These are phyloP conservation scores for Mortierella sp. DNA, from an alignment of 371 early-diverging fungal species.

Conservation along the genomic window DNA sequence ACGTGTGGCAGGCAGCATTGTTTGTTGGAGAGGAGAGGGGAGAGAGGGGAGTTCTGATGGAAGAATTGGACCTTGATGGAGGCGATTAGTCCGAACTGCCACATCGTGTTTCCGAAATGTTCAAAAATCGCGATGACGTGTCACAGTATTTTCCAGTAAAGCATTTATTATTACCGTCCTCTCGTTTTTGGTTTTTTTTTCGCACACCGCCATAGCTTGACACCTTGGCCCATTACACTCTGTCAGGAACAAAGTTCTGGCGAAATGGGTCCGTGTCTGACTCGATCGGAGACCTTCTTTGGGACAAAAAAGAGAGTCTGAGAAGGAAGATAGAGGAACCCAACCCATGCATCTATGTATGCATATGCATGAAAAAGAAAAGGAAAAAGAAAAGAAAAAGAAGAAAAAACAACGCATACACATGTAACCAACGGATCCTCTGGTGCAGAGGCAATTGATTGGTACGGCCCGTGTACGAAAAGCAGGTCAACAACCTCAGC, in stretches of 20 bases:
- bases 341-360: not conserved
- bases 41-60: not conserved
- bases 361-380: not conserved
- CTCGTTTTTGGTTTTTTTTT: not conserved
- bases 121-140: not conserved
- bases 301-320: not conserved
- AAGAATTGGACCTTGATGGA: not conserved
- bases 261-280: not conserved
- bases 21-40: not conserved
- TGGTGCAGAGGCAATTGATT: not conserved
- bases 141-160: not conserved
- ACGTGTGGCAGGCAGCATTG: slow-evolving; percentile 8
- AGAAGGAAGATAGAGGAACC: not conserved
- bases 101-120: slow-evolving; percentile 6
- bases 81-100: not conserved
- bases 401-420: not conserved
- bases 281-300: not conserved
- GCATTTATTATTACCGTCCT: not conserved
- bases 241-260: slow-evolving; percentile 3
- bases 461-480: not conserved
- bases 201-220: too few relatives aligned
- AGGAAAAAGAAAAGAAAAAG: not conserved
- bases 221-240: not conserved
- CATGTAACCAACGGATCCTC: not conserved
- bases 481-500: not conserved